A percentile compares a stretch with the other conserved stretches of the same genome.
Evolutionary conservation across 208 protist genomes (phyloP).

Genomic region (Lotmaria passim): DNA sequence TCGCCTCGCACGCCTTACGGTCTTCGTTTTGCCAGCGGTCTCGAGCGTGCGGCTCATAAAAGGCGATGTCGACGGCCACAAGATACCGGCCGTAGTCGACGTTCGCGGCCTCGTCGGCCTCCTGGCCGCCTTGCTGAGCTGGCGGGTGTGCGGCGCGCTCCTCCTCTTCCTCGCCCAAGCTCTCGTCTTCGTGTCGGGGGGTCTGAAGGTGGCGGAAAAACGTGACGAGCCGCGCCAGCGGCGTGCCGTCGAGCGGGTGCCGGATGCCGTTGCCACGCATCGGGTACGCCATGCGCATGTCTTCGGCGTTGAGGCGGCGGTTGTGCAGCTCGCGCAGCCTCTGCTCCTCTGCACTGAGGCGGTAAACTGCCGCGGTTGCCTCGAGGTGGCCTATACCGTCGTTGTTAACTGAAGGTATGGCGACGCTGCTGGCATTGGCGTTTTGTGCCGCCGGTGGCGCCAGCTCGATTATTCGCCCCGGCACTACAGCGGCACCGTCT

Average conservation of each 20-base stretch:
- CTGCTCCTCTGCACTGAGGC: constrained; percentile 18
- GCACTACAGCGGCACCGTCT: not conserved
- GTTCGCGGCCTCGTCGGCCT: not conserved
- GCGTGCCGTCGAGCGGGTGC: constrained; percentile 17
- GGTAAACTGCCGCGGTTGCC: not conserved
- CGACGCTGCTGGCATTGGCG: not conserved
- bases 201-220: not conserved
- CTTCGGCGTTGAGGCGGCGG: constrained; percentile 8
- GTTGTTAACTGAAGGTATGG: not conserved
- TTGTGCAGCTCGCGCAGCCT: constrained; percentile 17
- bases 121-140: not conserved
- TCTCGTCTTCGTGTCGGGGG: not conserved
- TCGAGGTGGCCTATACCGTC: not conserved
- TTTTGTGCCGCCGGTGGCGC: not conserved
- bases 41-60: not conserved
- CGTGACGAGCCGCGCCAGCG: not conserved
- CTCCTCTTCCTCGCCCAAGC: not conserved
- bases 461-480: not conserved
- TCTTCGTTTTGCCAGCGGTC: not conserved
- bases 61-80: constrained; percentile 3
- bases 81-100: not conserved
- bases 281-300: constrained; percentile 4
- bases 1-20: not conserved
- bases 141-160: not conserved
- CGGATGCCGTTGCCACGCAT: not conserved